Conservation (phyloP, 495 filamentous ascomycete species). For the Hypoxylon subgilvum region DNA sequence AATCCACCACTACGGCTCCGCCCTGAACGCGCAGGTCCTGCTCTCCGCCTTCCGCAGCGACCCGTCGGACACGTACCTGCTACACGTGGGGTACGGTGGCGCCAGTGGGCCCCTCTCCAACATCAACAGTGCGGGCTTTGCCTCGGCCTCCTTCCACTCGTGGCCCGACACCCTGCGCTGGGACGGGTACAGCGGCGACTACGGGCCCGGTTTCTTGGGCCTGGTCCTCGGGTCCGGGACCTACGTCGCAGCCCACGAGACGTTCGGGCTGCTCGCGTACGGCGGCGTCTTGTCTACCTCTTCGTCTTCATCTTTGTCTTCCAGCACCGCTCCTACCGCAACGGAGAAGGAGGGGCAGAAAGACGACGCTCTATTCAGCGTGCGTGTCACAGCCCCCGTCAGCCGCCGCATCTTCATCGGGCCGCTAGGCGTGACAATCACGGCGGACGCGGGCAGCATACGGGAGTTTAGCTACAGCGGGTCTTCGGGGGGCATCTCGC, state of each 20-base stretch:
- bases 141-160: constrained; percentile 57
- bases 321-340: too few relatives aligned
- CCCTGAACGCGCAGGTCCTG: constrained; percentile 57
- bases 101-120: constrained; percentile 56
- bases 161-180: constrained; percentile 58
- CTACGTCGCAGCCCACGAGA: constrained; percentile 50
- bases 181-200: constrained; percentile 60
- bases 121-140: constrained; percentile 57
- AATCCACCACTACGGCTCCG: constrained; percentile 64
- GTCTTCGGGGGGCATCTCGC: constrained; percentile 25
- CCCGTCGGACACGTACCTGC: constrained; percentile 45
- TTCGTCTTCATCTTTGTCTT: too few relatives aligned
- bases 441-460: constrained; percentile 50
- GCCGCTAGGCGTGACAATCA: constrained; percentile 48
- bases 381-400: constrained; percentile 51
- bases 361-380: constrained; percentile 16
- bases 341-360: too few relatives aligned
- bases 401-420: constrained; percentile 52
- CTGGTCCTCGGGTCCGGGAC: constrained; percentile 50
- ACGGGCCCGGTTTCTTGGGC: constrained; percentile 58
- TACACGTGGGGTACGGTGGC: constrained; percentile 59
- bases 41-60: constrained; percentile 52
- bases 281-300: constrained; percentile 43
- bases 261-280: constrained; percentile 50
- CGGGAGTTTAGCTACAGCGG: constrained; percentile 34